phyloP scores from a whole-genome alignment of 805 yeast species.

The Metahyphopichia silvanorum region DNA sequence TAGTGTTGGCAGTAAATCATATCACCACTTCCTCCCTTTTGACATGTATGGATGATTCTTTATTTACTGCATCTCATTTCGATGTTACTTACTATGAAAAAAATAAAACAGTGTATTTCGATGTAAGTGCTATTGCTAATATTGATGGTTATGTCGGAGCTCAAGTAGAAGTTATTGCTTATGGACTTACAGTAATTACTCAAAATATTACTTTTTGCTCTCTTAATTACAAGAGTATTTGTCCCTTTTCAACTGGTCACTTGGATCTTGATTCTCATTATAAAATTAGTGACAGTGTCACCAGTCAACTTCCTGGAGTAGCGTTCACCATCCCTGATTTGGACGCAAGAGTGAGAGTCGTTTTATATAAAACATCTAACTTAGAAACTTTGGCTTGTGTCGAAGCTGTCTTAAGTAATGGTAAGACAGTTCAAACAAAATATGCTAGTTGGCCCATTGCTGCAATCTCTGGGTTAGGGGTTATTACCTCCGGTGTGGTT shows the following conservation, averaged over 20 bases:
- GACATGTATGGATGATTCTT: conserved; percentile 90
- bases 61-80: conserved; percentile 79
- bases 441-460: conserved; percentile 97
- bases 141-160: conserved; percentile 72
- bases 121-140: conserved; percentile 75
- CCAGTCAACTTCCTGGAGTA: conserved; percentile 65
- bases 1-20: conserved; percentile 16
- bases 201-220: conserved; percentile 63
- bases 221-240: conserved; percentile 46
- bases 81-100: conserved; percentile 71
- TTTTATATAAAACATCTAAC: conserved; percentile 50
- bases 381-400: conserved; percentile 78
- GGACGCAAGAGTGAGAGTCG: conserved; percentile 85
- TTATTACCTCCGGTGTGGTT: conserved; percentile 80
- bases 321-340: conserved; percentile 92
- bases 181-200: conserved; percentile 68
- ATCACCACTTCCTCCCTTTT: conserved; percentile 66
- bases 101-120: conserved; percentile 59
- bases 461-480: conserved; percentile 82
- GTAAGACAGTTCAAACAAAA: conserved; percentile 89
- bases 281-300: conserved; percentile 36
- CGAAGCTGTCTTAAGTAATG: conserved; percentile 79
- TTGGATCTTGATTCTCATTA: conserved; percentile 62
- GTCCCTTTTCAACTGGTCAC: conserved; percentile 89
- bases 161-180: conserved; percentile 63